Evolutionary conservation across 345 rosid genomes (phyloP), one percentile per base, ranked within the genome.

Genomic region (Eucalyptus cloeziana): DNA sequence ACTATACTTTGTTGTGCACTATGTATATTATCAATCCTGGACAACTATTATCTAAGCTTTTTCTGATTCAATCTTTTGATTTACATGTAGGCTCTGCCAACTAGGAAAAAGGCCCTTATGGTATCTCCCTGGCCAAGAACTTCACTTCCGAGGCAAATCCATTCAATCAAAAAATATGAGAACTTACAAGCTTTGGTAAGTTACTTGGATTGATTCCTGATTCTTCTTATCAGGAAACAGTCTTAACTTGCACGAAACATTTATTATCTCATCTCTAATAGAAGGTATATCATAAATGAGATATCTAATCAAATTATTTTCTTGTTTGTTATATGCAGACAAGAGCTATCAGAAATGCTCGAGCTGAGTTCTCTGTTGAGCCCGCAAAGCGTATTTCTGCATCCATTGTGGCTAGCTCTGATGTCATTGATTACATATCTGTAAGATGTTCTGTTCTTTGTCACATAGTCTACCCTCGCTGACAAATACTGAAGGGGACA

Each of bases 301-400:
- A 12, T 30, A 21, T 17, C 88, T 88, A 64, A 60, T n/a, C 89
- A 45, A 86, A 22, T 60, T 90, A 33, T 79, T 50, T 67, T 88
- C 27, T 85, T 33, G 85, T 87, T 49, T 89, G 58, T 87, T 45
- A 22, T 58, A 56, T 56, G 81, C 91, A 98, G 99, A 98, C 98
- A 44, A 94, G 95, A 92, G 98, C 98, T 91, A 95, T 97, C 88
- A 94, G 99, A 64, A 96, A 96, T 95, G 99, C 94, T 87, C 94
- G 99, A 91, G 98, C 99, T 49, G 99, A 98, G 95, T 98, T 96
- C 89, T 94, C 98, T 44, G 98, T 98, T 92, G 99, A 96, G 92
- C 99, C 99, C 13, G 98, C 95, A 86, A 98, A 95, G 91, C 96
- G 95, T 88, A 96, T 98, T 94, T 96, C 99, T 92, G 99, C 98